Conservation (phyloP, 202 grass and related monocot genomes). For the Schoenoplectus triqueter region DNA sequence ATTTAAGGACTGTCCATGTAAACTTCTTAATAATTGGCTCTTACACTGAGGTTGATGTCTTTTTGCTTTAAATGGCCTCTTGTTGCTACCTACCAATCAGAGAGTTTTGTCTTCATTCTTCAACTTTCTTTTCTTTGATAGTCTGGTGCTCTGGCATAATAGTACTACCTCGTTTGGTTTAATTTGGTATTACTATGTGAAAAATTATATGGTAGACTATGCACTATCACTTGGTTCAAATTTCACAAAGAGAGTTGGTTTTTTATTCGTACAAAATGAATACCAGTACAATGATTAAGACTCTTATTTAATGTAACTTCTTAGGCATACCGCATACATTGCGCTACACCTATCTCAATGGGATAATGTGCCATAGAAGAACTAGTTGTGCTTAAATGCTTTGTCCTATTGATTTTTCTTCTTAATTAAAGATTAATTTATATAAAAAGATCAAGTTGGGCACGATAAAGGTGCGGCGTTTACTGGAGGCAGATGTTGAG, state of each 20-base stretch:
- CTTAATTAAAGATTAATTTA: slow-evolving; percentile 26
- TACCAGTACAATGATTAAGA: no score
- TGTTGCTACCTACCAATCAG: slow-evolving; percentile 26
- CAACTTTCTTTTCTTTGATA: background rate
- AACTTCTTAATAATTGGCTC: background rate
- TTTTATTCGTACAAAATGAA: no score
- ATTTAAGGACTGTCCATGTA: background rate
- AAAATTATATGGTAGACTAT: background rate
- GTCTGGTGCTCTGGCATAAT: background rate
- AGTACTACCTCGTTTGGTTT: background rate
- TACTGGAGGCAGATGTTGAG: slow-evolving; percentile 9
- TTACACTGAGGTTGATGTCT: background rate
- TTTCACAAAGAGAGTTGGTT: no score
- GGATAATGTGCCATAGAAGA: slow-evolving; percentile 28
- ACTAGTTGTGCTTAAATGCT: slow-evolving; percentile 12
- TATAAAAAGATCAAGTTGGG: slow-evolving; percentile 49
- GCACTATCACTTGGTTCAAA: no score
- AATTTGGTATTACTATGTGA: slow-evolving; percentile 9
- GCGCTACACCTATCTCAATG: background rate
- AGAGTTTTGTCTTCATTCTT: slow-evolving; percentile 36
- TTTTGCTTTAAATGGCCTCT: slow-evolving; percentile 15
- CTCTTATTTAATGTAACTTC: no score
- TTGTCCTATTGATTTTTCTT: slow-evolving; percentile 27
- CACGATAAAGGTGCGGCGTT: slow-evolving; percentile 15
- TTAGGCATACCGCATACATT: background rate